A percentile compares a stretch with the other conserved stretches of the same genome.
phyloP scores from a whole-genome alignment of 805 yeast species.

The Candida sonorensis region DNA sequence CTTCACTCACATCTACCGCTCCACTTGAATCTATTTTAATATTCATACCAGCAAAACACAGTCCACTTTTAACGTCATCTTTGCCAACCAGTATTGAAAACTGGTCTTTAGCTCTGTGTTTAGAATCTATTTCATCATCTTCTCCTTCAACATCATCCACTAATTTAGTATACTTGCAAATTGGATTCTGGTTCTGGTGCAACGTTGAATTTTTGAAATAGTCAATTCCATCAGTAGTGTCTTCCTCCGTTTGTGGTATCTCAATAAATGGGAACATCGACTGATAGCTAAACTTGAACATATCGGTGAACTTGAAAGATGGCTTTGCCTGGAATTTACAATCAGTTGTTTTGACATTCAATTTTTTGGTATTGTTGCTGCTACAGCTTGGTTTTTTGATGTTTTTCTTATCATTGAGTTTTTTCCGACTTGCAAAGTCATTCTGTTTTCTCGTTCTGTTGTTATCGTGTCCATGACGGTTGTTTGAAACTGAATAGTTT shows the following conservation, averaged over 20 bases:
- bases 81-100: too few relatives aligned
- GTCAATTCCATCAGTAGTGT: slow-evolving; percentile 16
- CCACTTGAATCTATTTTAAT: too few relatives aligned
- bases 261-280: slow-evolving; percentile 14
- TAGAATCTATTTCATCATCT: too few relatives aligned
- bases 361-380: slow-evolving; percentile 3
- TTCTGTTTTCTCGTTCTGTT: background rate
- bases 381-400: slow-evolving; percentile 1
- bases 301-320: slow-evolving; percentile 2
- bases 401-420: background rate
- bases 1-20: too few relatives aligned
- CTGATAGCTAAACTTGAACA: slow-evolving; percentile 3
- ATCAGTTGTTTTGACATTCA: slow-evolving; percentile 5
- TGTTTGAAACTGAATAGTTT: slow-evolving; percentile 21
- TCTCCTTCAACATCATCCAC: too few relatives aligned
- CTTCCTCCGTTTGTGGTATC: slow-evolving; percentile 1
- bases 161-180: slow-evolving; percentile 10
- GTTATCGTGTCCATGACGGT: slow-evolving; percentile 2
- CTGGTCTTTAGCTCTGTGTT: too few relatives aligned
- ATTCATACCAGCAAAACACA: too few relatives aligned
- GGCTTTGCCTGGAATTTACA: slow-evolving; percentile 12
- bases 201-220: too few relatives aligned
- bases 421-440: too few relatives aligned
- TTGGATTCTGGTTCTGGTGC: slow-evolving; percentile 4
- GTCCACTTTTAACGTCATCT: too few relatives aligned